Conservation (phyloP, 2,329 filamentous ascomycete genomes). For the Aphanoascus verrucosus region DNA sequence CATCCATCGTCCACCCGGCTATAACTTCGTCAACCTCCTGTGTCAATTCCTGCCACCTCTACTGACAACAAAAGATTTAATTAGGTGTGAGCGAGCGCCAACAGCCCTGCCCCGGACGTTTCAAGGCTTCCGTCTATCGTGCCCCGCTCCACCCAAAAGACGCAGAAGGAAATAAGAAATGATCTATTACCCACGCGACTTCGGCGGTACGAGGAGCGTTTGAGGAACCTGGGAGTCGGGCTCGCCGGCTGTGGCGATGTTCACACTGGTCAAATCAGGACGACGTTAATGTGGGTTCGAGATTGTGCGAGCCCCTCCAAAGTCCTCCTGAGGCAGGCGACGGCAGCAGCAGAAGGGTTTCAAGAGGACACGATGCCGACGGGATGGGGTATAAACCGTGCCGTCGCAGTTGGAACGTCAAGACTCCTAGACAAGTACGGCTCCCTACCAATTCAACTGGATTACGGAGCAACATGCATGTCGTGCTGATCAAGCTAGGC, state of each 20-base stretch:
- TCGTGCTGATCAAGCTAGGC: slow-evolving; percentile 5
- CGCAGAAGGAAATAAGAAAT: neutral
- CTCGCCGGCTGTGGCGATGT: neutral
- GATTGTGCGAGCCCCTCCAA: neutral
- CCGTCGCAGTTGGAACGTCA: neutral
- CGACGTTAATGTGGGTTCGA: too few relatives aligned
- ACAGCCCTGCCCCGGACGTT: slow-evolving; percentile 60
- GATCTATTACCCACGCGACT: neutral
- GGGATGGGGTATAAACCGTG: neutral
- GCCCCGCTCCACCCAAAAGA: slow-evolving; percentile 9
- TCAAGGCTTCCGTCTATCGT: slow-evolving; percentile 50
- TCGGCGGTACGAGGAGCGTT: slow-evolving; percentile 2
- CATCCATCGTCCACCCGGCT: neutral
- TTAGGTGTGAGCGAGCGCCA: slow-evolving; percentile 66
- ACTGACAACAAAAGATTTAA: slow-evolving; percentile 65
- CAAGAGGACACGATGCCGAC: neutral
- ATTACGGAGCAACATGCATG: too few relatives aligned
- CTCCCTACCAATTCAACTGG: neutral
- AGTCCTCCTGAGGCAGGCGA: neutral
- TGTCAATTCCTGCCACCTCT: slow-evolving; percentile 50
- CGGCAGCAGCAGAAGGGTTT: too few relatives aligned
- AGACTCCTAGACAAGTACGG: slow-evolving; percentile 2
- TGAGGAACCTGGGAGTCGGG: neutral
- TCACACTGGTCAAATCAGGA: neutral
- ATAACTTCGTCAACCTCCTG: neutral